Conservation (phyloP, 1,284 basidiomycete species). For the Ganoderma multipileum region DNA sequence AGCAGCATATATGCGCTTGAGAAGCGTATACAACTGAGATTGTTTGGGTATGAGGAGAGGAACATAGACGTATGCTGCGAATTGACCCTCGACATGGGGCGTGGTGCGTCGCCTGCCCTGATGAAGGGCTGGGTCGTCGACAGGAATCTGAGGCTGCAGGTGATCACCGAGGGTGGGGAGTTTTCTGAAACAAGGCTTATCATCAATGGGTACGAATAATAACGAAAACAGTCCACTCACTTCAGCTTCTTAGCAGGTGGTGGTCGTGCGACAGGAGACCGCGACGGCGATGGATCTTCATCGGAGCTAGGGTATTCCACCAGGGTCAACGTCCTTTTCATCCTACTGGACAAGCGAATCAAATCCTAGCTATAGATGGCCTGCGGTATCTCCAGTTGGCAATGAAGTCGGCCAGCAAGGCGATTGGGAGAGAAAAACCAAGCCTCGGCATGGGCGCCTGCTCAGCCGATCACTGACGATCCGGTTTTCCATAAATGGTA, state of each 20-base stretch:
- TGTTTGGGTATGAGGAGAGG: conserved; percentile 54
- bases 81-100: conserved; percentile 85
- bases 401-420: not conserved
- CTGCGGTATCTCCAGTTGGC: not conserved
- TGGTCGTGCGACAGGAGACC: not conserved
- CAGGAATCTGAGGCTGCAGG: conserved; percentile 51
- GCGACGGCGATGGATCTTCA: not conserved
- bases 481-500: too few species aligned
- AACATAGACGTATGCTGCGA: conserved; percentile 77
- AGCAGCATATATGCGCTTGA: conserved; percentile 53
- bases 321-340: conserved; percentile 6
- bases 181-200: conserved; percentile 42
- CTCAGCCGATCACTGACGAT: too few species aligned
- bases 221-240: not conserved
- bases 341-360: not conserved
- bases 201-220: not conserved
- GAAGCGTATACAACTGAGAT: conserved; percentile 51
- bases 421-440: not conserved
- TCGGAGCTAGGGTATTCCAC: conserved; percentile 18
- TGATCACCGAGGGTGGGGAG: conserved; percentile 63
- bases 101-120: conserved; percentile 78
- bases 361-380: not conserved
- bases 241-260: conserved; percentile 7
- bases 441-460: too few species aligned
- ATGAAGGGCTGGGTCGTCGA: conserved; percentile 74